These are phyloP conservation scores for Cryphonectria nitschkei DNA, from an alignment of 2,329 filamentous ascomycete species.

Conservation along the genomic window DNA sequence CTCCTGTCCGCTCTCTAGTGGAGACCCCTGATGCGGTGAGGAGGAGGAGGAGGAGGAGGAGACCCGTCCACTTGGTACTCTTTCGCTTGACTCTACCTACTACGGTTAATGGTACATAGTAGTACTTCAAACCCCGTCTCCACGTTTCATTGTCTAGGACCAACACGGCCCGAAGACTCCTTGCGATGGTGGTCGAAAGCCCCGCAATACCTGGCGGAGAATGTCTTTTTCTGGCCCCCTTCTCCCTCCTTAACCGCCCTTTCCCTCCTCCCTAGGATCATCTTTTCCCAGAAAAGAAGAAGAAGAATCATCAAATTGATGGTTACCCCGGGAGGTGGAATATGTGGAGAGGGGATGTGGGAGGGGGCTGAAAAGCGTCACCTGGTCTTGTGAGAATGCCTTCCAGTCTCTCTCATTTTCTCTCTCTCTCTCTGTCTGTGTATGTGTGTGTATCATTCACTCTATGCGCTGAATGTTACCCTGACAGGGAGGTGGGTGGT, in stretches of 20 bases:
- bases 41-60: not conserved
- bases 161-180: conserved; percentile 9
- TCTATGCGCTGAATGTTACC: conserved; percentile 6
- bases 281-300: not conserved
- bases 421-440: no score
- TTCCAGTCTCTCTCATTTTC: not conserved
- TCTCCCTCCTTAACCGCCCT: no score
- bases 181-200: not conserved
- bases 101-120: no score
- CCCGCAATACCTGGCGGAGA: not conserved
- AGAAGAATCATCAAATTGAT: not conserved
- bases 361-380: conserved; percentile 14
- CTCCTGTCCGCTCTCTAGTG: not conserved
- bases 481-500: not conserved
- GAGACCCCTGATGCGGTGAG: not conserved
- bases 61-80: not conserved
- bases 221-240: not conserved
- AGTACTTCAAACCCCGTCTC: not conserved
- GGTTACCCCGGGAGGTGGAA: not conserved
- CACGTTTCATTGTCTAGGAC: not conserved
- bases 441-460: not conserved
- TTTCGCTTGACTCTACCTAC: conserved; percentile 4
- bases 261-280: not conserved
- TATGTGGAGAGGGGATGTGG: not conserved
- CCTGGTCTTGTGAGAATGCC: conserved; percentile 6